Evolutionary conservation across 345 rosid species (phyloP), one percentile per base, ranked within the genome.

Genomic region (Melastoma malabathricum): DNA sequence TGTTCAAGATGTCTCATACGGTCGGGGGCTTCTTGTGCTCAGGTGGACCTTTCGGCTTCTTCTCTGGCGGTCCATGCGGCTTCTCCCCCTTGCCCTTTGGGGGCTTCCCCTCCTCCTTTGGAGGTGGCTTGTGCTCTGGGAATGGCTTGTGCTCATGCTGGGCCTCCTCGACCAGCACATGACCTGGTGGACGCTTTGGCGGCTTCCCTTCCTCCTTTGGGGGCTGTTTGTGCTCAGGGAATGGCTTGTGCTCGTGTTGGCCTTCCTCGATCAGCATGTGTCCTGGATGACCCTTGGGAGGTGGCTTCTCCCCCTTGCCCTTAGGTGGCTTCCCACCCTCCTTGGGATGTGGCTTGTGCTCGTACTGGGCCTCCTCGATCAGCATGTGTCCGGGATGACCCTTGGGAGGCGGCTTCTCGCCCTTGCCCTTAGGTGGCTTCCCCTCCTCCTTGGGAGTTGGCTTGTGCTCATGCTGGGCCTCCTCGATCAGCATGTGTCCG

Each of bases 271-370:
- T 50, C 16, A 64, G 45, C 5, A 48, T n/a, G 34, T 64, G 68
- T 44, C 56, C 64, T 2, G 53, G 53, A 59, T 59, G 34, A 10
- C 50, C 59, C 50, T 38, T 47, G 0, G 62, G 57, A 4, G 56
- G 71, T 13, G 65, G 65, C 57, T 66, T 62, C 47, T 66, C 47
- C 6, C 59, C 50, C 45, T 52, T 52, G 0, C 52, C 43, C 31
- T 46, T 46, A 3, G 51, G 58, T 8, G 62, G 68, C 41, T 38
- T 31, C 23, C 49, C 19, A 18, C 12, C 50, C 29, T 56, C 65
- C 22, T 12, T 17, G 55, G 56, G 15, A 61, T n/a, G 64, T 13
- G 70, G 74, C 45, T 61, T 51, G 41, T 56, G 55, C 22, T 54
- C 50, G 3, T 20, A 50, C 1, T 16, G 23, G 5, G 16, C 59